Evolutionary conservation across 2,329 filamentous ascomycete genomes (phyloP).

Genomic region (Fusarium keratoplasticum): DNA sequence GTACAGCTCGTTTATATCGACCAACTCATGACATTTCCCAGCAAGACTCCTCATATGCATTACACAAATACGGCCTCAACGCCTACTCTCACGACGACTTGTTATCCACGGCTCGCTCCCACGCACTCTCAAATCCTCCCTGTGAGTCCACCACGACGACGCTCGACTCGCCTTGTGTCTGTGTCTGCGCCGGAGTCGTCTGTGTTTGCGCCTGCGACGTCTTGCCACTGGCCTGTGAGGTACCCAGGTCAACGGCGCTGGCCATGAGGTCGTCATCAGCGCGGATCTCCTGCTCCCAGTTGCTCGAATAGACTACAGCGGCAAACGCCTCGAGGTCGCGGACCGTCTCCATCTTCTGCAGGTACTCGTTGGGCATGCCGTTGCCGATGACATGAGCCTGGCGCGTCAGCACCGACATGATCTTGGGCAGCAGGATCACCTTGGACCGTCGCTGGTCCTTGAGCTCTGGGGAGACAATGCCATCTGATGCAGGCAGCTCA

Average conservation of each 20-base stretch:
- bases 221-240: slow-evolving; percentile 29
- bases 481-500: slow-evolving; percentile 59
- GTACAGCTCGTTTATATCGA: slow-evolving; percentile 26
- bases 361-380: slow-evolving; percentile 77
- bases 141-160: slow-evolving; percentile 64
- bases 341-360: slow-evolving; percentile 80
- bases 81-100: slow-evolving; percentile 23
- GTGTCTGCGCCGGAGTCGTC: slow-evolving; percentile 9
- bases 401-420: slow-evolving; percentile 88
- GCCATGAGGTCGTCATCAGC: slow-evolving; percentile 57
- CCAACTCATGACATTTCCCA: slow-evolving; percentile 9
- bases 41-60: slow-evolving; percentile 34
- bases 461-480: slow-evolving; percentile 60
- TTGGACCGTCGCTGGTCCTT: slow-evolving; percentile 69
- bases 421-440: slow-evolving; percentile 79
- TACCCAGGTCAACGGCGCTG: slow-evolving; percentile 51
- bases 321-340: slow-evolving; percentile 85
- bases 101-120: slow-evolving; percentile 69
- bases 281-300: slow-evolving; percentile 77
- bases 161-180: slow-evolving; percentile 58
- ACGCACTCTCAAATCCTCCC: slow-evolving; percentile 73
- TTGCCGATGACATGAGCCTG: slow-evolving; percentile 92
- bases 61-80: slow-evolving; percentile 12
- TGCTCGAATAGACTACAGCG: slow-evolving; percentile 87
- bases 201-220: slow-evolving; percentile 29